Percentiles rank a stretch among this genome's conserved stretches.
Conservation (phyloP, 2,329 filamentous ascomycete genomes). For the Penicillium sp. region DNA sequence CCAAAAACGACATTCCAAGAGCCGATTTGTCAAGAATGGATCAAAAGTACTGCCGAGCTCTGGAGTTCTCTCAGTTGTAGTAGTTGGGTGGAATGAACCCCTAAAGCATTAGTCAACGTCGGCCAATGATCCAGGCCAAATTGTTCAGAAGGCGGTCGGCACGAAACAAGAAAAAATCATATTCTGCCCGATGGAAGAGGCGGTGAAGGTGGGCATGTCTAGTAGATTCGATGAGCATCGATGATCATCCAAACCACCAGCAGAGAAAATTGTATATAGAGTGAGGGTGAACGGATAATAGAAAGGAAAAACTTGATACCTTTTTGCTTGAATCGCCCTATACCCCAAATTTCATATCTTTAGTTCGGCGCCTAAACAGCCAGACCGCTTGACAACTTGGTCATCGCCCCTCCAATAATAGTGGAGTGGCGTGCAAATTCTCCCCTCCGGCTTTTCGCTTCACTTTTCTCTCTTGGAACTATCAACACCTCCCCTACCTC, state of each 20-base stretch:
- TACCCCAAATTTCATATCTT: constrained; percentile 3
- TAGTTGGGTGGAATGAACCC: too few relatives aligned
- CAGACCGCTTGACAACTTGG: constrained; percentile 30
- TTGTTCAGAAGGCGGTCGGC: constrained; percentile 3
- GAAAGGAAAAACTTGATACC: background rate
- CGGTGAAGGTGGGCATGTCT: constrained; percentile 31
- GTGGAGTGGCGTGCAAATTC: constrained; percentile 44
- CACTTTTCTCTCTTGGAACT: constrained; percentile 16
- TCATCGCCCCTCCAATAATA: constrained; percentile 36
- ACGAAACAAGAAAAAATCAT: background rate
- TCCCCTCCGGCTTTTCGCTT: constrained; percentile 33
- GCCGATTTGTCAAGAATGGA: background rate
- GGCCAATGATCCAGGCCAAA: background rate
- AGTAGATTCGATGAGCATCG: constrained; percentile 46
- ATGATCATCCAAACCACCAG: constrained; percentile 20
- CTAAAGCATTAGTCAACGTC: too few relatives aligned
- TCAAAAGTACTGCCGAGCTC: background rate
- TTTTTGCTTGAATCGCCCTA: background rate
- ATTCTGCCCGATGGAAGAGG: constrained; percentile 26
- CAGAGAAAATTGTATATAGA: constrained; percentile 18
- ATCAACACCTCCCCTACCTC: constrained; percentile 25
- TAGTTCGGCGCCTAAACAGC: constrained; percentile 8
- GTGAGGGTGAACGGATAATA: background rate
- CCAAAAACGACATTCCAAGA: background rate
- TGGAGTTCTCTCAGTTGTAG: background rate